Percentiles rank a stretch among this genome's conserved stretches.
Evolutionary conservation across 345 rosid species (phyloP).

Genomic region (Psidium guajava): DNA sequence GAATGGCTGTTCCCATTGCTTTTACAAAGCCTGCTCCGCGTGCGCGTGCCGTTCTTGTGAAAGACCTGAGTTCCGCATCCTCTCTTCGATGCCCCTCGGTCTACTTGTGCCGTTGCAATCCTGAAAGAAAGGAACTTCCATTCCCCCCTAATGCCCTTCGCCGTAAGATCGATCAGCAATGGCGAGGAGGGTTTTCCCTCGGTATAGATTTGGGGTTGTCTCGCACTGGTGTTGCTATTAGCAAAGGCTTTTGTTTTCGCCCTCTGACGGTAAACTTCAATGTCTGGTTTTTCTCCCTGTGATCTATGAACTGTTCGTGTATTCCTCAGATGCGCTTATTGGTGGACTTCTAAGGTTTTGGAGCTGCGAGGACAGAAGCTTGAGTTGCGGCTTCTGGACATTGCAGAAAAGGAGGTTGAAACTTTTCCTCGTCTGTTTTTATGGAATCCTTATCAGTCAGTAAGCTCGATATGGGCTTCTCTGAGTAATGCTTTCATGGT

Average conservation of each 20-base stretch:
- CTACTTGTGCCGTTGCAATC: neutral
- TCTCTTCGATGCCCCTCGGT: neutral
- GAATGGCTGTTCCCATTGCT: neutral
- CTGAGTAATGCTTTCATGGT: neutral
- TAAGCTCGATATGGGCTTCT: neutral
- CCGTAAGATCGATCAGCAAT: slow-evolving; percentile 39
- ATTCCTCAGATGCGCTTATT: neutral
- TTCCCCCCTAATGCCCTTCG: slow-evolving; percentile 68
- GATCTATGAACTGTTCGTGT: neutral
- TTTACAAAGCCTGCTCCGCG: neutral
- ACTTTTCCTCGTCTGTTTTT: neutral
- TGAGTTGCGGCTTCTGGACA: slow-evolving; percentile 47
- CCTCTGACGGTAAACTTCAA: slow-evolving; percentile 47
- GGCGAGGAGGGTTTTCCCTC: slow-evolving; percentile 88
- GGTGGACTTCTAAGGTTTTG: slow-evolving; percentile 36
- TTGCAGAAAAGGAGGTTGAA: slow-evolving; percentile 57
- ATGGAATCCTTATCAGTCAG: neutral
- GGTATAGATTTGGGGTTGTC: slow-evolving; percentile 81
- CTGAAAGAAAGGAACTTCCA: slow-evolving; percentile 10
- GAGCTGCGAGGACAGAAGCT: slow-evolving; percentile 77
- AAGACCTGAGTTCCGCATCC: neutral
- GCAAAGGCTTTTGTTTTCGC: slow-evolving; percentile 68
- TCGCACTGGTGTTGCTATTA: slow-evolving; percentile 71
- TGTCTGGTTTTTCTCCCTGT: neutral
- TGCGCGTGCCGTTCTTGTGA: neutral